These are phyloP conservation scores for Leptodermis oblonga DNA, from an alignment of 257 asterid species.

Conservation along the genomic window DNA sequence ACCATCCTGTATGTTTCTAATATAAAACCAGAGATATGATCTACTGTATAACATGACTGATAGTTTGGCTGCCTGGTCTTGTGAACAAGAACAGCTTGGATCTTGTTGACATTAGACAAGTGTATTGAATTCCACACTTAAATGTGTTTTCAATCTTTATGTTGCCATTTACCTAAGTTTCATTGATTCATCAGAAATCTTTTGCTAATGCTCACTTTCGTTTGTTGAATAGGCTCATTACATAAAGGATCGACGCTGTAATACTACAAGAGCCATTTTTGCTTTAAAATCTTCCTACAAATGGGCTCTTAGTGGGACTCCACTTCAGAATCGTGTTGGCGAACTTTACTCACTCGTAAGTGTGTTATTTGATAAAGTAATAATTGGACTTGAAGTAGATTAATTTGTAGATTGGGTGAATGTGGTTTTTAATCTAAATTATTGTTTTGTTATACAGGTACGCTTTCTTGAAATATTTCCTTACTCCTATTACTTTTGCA, in stretches of 20 bases:
- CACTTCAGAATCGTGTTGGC: constrained; percentile 97
- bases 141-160: not conserved
- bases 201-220: not conserved
- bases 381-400: not conserved
- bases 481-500: constrained; percentile 85
- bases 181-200: not conserved
- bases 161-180: not conserved
- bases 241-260: constrained; percentile 79
- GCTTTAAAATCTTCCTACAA: constrained; percentile 68
- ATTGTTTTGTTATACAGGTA: constrained; percentile 43
- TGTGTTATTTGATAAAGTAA: constrained; percentile 15
- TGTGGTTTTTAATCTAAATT: not conserved
- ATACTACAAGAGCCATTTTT: constrained; percentile 82
- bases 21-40: not conserved
- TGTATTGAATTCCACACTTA: not conserved
- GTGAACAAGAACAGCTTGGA: not conserved
- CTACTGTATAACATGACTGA: not conserved
- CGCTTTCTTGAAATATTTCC: constrained; percentile 87
- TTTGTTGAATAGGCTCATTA: constrained; percentile 67
- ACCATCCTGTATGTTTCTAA: not conserved
- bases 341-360: constrained; percentile 98
- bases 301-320: constrained; percentile 99
- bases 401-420: not conserved
- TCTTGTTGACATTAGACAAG: not conserved
- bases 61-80: not conserved